Percentiles rank a stretch among this genome's conserved stretches.
phyloP scores from a whole-genome alignment of 2,329 filamentous ascomycete species.

The Penicillium occitanis region DNA sequence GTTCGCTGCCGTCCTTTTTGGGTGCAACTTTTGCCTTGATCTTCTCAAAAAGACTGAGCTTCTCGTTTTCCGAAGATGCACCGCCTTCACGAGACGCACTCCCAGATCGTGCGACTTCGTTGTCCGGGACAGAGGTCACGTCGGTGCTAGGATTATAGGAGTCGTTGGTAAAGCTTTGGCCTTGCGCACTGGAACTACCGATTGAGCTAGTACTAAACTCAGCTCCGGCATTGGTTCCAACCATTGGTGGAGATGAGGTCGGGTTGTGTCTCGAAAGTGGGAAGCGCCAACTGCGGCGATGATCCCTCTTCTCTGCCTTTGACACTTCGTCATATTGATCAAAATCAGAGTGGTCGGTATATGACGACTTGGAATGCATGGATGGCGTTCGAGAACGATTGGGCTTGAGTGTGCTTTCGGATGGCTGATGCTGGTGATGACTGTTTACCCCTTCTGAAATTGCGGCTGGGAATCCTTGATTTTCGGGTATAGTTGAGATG shows the following conservation, averaged over 20 bases:
- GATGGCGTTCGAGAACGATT: slow-evolving; percentile 74
- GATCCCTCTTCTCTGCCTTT: slow-evolving; percentile 62
- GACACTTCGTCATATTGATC: slow-evolving; percentile 67
- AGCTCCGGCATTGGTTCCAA: slow-evolving; percentile 64
- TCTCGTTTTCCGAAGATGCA: slow-evolving; percentile 47
- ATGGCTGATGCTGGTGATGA: slow-evolving; percentile 43
- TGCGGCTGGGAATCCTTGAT: background rate
- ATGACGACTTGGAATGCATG: slow-evolving; percentile 66
- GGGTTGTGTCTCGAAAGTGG: slow-evolving; percentile 49
- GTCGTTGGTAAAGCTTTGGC: slow-evolving; percentile 48
- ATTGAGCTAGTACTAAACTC: slow-evolving; percentile 68
- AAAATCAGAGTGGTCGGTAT: slow-evolving; percentile 78
- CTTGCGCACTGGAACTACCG: slow-evolving; percentile 56
- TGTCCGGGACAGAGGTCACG: slow-evolving; percentile 39
- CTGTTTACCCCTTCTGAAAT: slow-evolving; percentile 23
- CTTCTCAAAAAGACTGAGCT: slow-evolving; percentile 63
- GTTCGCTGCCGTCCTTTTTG: slow-evolving; percentile 54
- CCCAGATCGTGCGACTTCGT: slow-evolving; percentile 37
- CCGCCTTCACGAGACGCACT: slow-evolving; percentile 29
- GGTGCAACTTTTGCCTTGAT: slow-evolving; percentile 62
- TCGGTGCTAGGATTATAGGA: slow-evolving; percentile 42
- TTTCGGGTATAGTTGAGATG: slow-evolving; percentile 16
- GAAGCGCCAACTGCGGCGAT: slow-evolving; percentile 71
- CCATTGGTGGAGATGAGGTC: slow-evolving; percentile 25
- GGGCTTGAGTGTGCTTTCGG: slow-evolving; percentile 59